Base-by-base conservation (phyloP, 768 basidiomycete genomes). In the Coprinopsis strossmayeri region DNA sequence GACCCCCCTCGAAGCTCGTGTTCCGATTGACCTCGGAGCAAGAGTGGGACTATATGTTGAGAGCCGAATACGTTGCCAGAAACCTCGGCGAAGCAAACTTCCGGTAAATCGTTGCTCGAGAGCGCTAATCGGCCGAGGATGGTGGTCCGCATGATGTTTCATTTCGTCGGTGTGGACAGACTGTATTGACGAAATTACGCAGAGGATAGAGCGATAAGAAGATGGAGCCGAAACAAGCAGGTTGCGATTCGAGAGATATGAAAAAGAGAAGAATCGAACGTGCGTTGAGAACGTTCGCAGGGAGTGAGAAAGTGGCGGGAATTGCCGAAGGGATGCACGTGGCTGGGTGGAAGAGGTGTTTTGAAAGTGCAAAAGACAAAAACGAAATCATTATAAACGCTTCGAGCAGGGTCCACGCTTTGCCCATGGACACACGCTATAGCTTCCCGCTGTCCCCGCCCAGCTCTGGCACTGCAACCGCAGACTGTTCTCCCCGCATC, bases 381-480 rank as follows among this genome's bases (percentile, higher is more conserved):
- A 32, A n/a, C 27, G 34, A 25, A 3, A 21, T 37, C 34, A 48
- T 48, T 37, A 34, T 38, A 37, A 23, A 10, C 43, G 23, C 15
- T n/a, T 25, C 34, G 11, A 27, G 21, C 27, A 5, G 12, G 26
- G n/a, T 30, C 25, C 35, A 10, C 43, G n/a, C n/a, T n/a, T n/a
- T 50, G n/a, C 25, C 21, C 20, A 42, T 17, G 25, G 11, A 18
- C 21, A 11, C 40, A 17, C 34, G 25, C 37, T 67, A 66, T 52
- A 63, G 54, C 34, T 76, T 74, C 51, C 74, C 73, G 1, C 64
- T 71, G 38, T 74, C 75, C n/a, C 74, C 75, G 25, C 67, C 76
- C 7, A 70, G 64, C 48, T 74, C 77, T 26, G 66, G 69, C 23
- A 58, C 69, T 24, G 59, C 61, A 32, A 71, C 71, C 12, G 68